A percentile compares a stretch with the other conserved stretches of the same genome.
Conservation (phyloP, 1,284 basidiomycete genomes). For the Trichosporon asahii region DNA sequence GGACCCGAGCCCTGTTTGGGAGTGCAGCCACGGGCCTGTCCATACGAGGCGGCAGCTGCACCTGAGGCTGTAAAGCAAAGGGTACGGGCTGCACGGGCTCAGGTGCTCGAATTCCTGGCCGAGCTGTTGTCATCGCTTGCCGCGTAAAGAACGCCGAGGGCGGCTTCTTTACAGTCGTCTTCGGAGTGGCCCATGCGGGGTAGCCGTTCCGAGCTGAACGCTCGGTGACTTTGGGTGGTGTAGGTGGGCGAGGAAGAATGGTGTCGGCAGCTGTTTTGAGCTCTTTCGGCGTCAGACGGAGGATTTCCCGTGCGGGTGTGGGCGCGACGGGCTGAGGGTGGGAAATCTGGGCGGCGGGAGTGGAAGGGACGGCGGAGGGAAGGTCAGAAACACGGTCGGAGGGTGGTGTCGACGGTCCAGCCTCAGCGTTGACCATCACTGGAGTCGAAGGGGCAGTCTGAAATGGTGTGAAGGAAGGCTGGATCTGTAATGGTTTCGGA, state of each 20-base stretch:
- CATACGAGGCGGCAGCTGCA: not conserved
- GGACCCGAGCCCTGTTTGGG: not conserved
- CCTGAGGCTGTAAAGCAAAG: not conserved
- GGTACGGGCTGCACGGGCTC: not conserved
- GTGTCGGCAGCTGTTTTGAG: not conserved
- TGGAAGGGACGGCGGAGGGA: not conserved
- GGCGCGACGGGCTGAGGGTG: not conserved
- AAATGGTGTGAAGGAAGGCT: not conserved
- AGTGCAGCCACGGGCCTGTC: not conserved
- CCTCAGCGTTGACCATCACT: not conserved
- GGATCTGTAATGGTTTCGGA: not conserved
- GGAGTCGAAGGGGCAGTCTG: not conserved
- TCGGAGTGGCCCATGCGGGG: not conserved
- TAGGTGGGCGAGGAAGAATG: constrained; percentile 14
- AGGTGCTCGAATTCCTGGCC: not conserved
- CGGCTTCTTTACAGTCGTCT: not conserved
- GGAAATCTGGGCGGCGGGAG: constrained; percentile 1
- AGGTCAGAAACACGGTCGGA: not conserved
- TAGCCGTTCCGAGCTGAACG: constrained; percentile 18
- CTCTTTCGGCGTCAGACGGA: constrained; percentile 7
- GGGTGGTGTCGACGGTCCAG: not conserved
- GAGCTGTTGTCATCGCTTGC: not conserved
- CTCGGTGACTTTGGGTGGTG: constrained; percentile 11
- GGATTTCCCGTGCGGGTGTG: constrained; percentile 13
- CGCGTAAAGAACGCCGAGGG: constrained; percentile 1